A percentile compares a stretch with the other conserved stretches of the same genome.
Evolutionary conservation across 106 monocot species (phyloP).

Genomic region (Posidonia australis): DNA sequence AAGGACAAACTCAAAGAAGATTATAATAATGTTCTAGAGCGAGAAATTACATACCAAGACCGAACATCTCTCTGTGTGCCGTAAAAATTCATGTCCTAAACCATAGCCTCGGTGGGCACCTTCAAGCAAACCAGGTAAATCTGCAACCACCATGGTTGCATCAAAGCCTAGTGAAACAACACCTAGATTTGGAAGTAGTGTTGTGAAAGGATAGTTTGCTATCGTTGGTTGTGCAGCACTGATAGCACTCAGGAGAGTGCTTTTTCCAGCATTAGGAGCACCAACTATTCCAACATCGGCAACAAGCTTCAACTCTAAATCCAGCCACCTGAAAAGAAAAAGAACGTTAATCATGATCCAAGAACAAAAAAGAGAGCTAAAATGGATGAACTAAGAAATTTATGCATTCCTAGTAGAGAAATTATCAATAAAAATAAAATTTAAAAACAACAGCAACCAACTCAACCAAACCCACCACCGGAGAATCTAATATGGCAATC

Average conservation of each 20-base stretch:
- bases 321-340: constrained; percentile 64
- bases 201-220: constrained; percentile 97
- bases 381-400: too few species aligned
- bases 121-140: constrained; percentile 98
- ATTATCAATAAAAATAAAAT: too few species aligned
- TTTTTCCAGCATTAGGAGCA: constrained; percentile 98
- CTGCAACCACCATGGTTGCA: constrained; percentile 92
- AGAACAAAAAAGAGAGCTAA: too few species aligned
- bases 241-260: constrained; percentile 82
- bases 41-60: constrained; percentile 49
- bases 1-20: neutral
- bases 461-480: too few species aligned
- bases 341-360: neutral
- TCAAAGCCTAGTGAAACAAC: constrained; percentile 88
- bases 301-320: constrained; percentile 90
- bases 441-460: too few species aligned
- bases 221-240: constrained; percentile 92
- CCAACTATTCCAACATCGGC: constrained; percentile 99
- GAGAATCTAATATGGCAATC: too few species aligned
- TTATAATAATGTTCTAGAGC: too few species aligned
- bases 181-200: constrained; percentile 90
- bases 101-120: constrained; percentile 95
- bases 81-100: constrained; percentile 90
- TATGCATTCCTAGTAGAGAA: too few species aligned
- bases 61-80: constrained; percentile 95